Evolutionary conservation across 345 rosid species (phyloP), one percentile per base, ranked within the genome.

Genomic region (Gossypium sturtianum): DNA sequence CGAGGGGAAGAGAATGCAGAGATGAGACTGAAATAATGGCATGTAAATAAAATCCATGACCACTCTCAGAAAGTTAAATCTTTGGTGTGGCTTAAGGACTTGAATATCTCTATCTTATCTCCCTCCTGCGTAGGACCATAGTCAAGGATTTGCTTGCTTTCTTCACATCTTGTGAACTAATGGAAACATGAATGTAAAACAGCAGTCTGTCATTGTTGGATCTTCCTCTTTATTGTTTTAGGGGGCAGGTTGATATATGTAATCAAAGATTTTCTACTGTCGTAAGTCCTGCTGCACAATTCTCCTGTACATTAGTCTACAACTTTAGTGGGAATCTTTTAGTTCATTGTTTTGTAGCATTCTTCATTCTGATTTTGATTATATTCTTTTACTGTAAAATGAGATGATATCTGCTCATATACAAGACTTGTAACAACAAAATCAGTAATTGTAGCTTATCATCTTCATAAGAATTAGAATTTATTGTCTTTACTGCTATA

Each of bases 401-500:
- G 25, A 43, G 44, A 11, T 16, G 43, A 49, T 51, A 3, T 52
- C 23, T 25, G 58, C 72, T 49, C 34, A 25, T 49, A 27, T 16
- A 49, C 47, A 38, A 68, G 25, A 49, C 22, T 47, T 23, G 9
- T 67, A 27, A 2, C 43, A 16, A 25, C 72, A 49, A 58, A 58
- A 22, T 59, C 15, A 17, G 16, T 67, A 25, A 8, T 67, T 56
- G 22, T 48, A 48, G 57, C 25, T 69, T 51, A 52, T 69, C 25
- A 52, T 69, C 73, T 69, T 51, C 60, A 51, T 51, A 16, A 17
- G 44, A 45, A 51, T 17, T 51, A 27, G 29, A 69, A 17, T 17
- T 56, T 54, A 22, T 62, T 19, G 48, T 47, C 53, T 57, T 80
- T 16, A 25, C 76, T 27, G 49, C 82, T 41, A 17, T 88, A 92